These are phyloP conservation scores for Fraxinus ornus DNA, from an alignment of 305 asterid species.

Conservation along the genomic window DNA sequence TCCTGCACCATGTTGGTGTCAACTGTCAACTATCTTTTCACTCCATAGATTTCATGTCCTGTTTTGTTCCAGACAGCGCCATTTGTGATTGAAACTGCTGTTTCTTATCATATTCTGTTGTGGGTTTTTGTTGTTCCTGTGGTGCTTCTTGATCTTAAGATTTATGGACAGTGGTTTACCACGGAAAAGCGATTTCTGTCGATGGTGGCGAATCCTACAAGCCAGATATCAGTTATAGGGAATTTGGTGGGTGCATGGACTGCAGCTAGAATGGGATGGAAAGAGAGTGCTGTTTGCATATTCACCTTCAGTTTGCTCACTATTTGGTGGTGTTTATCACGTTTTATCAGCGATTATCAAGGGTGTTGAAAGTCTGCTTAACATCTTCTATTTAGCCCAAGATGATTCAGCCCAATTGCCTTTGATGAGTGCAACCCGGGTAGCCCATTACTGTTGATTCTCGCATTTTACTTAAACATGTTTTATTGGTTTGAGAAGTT, in stretches of 20 bases:
- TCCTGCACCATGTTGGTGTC: slow-evolving; percentile 34
- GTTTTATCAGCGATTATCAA: too few relatives aligned
- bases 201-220: too few relatives aligned
- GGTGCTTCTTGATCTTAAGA: slow-evolving; percentile 40
- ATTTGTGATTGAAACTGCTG: neutral
- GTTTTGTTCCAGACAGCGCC: slow-evolving; percentile 43
- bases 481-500: too few relatives aligned
- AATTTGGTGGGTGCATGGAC: slow-evolving; percentile 48
- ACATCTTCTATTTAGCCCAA: too few relatives aligned
- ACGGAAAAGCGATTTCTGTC: too few relatives aligned
- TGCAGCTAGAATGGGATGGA: slow-evolving; percentile 43
- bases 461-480: too few relatives aligned
- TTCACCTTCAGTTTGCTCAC: slow-evolving; percentile 48
- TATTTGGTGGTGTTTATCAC: slow-evolving; percentile 48
- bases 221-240: slow-evolving; percentile 48
- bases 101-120: slow-evolving; percentile 6
- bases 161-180: slow-evolving; percentile 60
- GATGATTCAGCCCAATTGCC: too few relatives aligned
- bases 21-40: slow-evolving; percentile 49
- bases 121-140: slow-evolving; percentile 34
- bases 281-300: slow-evolving; percentile 41
- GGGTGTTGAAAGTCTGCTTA: too few relatives aligned
- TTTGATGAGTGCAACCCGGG: too few relatives aligned
- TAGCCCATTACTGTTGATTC: too few relatives aligned
- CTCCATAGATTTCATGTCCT: slow-evolving; percentile 59